Evolutionary conservation across 1,139 yeast genomes (phyloP), one percentile per base, ranked within the genome.

Genomic region (Debaryomycetaceae sp.): DNA sequence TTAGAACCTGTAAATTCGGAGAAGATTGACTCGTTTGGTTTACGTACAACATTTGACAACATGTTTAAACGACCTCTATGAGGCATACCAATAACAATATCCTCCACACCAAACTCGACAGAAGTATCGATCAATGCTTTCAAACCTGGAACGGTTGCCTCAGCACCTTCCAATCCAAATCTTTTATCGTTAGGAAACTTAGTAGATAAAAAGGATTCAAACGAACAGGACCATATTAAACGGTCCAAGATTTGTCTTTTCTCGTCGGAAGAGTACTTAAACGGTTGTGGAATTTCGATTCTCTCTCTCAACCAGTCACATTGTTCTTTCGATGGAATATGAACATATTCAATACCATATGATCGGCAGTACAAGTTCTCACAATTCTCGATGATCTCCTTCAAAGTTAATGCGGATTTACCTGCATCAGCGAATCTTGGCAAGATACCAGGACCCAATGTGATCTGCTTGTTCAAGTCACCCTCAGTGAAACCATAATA

Each of bases 291-390:
- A 56, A 91, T 88, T 72, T 93, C 99, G 54, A 95, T 80, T 68
- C 97, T 81, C 71, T 90, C 96, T 75, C 99, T 86, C 63, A 93
- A 81, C 99, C 99, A 93, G 69, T 93, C 97, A 76, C 98, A 95
- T 71, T 87, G 87, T 59, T 82, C 89, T 68, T 95, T 86, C 46
- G 96, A 87, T 50, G 99, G 97, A 56, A 93, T 95, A 71, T 93
- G 99, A 59, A 93, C 87, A 71, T 90, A 93, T 73, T 93, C 98
- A 49, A 88, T 81, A 72, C 98, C 99, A 65, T 90, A 90, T 41
- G 87, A 72, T 39, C 86, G 80, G 72, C 97, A 90, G 77, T 95
- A 93, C 58, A 88, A 79, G 54, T 76, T 75, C 71, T 95, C 97
- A 70, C 96, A 86, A 52, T 80, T 72, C 40, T 72, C 80, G 53